Conservation (phyloP, 2,329 filamentous ascomycete species). For the Colletotrichum sojae region DNA sequence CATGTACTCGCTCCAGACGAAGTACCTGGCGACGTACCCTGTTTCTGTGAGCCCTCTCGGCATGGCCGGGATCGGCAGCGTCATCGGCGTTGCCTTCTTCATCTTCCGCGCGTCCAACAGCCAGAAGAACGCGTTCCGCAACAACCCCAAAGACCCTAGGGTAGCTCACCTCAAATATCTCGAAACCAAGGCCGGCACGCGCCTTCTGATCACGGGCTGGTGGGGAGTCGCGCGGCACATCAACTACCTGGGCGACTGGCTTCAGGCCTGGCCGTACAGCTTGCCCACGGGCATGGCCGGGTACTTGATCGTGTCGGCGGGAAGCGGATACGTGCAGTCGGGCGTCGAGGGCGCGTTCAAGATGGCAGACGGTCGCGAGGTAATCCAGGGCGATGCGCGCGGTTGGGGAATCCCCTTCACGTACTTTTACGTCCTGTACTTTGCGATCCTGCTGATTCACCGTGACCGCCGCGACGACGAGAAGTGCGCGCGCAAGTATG, state of each 20-base stretch:
- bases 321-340: conserved; percentile 61
- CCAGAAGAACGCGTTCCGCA: conserved; percentile 96
- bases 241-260: conserved; percentile 97
- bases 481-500: conserved; percentile 93
- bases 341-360: conserved; percentile 67
- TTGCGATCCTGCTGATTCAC: conserved; percentile 87
- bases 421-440: conserved; percentile 96
- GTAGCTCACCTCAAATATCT: conserved; percentile 89
- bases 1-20: conserved; percentile 85
- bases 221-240: conserved; percentile 94
- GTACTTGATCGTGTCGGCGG: conserved; percentile 77
- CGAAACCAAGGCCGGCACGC: conserved; percentile 85
- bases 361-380: conserved; percentile 72
- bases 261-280: conserved; percentile 92
- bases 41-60: conserved; percentile 80
- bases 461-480: conserved; percentile 90
- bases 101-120: conserved; percentile 96
- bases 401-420: conserved; percentile 91
- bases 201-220: conserved; percentile 89
- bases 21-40: conserved; percentile 88
- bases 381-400: conserved; percentile 79
- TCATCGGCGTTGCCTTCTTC: conserved; percentile 83
- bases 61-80: conserved; percentile 73
- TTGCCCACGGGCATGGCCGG: conserved; percentile 89
- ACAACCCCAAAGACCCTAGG: conserved; percentile 83